Percentiles rank a stretch among this genome's conserved stretches.
These are phyloP conservation scores for Boletus nobilissimus DNA, from an alignment of 1,284 basidiomycete genomes.

Conservation along the genomic window DNA sequence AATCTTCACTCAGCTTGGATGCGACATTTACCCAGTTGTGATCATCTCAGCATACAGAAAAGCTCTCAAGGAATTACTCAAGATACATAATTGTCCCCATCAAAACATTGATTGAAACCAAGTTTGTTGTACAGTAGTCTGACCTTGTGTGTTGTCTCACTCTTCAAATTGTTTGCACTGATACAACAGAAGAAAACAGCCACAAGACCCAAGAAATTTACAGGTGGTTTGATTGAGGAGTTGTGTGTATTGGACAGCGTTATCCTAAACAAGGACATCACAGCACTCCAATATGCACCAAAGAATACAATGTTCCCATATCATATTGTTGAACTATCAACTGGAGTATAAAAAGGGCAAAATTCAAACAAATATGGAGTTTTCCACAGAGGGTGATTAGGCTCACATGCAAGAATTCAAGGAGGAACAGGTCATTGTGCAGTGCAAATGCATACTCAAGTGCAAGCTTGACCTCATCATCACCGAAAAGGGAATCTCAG, in stretches of 20 bases:
- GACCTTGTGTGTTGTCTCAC: conserved; percentile 98
- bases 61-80: conserved; percentile 90
- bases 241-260: conserved; percentile 90
- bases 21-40: too few relatives aligned
- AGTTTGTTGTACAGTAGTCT: conserved; percentile 96
- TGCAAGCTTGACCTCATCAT: conserved; percentile 97
- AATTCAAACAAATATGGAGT: conserved; percentile 98
- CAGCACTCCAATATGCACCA: conserved; percentile 97
- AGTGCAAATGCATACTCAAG: conserved; percentile 90
- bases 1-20: too few relatives aligned
- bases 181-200: conserved; percentile 69
- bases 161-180: conserved; percentile 87
- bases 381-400: conserved; percentile 95
- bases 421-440: conserved; percentile 94
- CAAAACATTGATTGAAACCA: conserved; percentile 98
- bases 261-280: conserved; percentile 99
- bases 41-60: conserved; percentile 99
- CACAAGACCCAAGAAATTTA: conserved; percentile 93
- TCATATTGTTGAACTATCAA: conserved; percentile 94
- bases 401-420: conserved; percentile 93
- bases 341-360: conserved; percentile 99
- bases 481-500: conserved; percentile 98
- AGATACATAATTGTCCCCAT: conserved; percentile 90
- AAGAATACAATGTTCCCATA: conserved; percentile 89
- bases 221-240: conserved; percentile 97